Percentiles rank a stretch among this genome's conserved stretches.
phyloP scores from a whole-genome alignment of 2,329 filamentous ascomycete species.

The Penicillium digitatum region DNA sequence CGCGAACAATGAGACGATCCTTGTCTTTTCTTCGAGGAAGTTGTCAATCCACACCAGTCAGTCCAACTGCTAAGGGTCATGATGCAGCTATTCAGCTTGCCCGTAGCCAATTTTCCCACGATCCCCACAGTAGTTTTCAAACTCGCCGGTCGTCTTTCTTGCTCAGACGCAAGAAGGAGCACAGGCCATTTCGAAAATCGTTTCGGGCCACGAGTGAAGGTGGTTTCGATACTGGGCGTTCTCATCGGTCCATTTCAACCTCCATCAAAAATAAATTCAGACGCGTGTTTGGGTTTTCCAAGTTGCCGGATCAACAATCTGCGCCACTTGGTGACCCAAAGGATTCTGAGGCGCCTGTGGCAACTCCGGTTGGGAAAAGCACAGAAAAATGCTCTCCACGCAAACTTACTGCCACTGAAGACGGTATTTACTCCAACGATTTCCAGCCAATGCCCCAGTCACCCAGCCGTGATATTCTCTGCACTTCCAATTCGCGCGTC shows the following conservation, averaged over 20 bases:
- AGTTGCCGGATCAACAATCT: slow-evolving; percentile 9
- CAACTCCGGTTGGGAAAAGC: background rate
- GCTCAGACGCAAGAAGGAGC: slow-evolving; percentile 25
- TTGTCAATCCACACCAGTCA: slow-evolving; percentile 14
- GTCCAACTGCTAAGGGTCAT: slow-evolving; percentile 30
- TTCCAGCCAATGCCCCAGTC: slow-evolving; percentile 23
- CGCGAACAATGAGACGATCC: slow-evolving; percentile 38
- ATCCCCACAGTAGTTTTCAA: slow-evolving; percentile 18
- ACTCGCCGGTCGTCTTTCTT: slow-evolving; percentile 25
- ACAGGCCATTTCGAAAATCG: slow-evolving; percentile 38
- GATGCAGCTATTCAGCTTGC: slow-evolving; percentile 43
- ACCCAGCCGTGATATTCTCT: slow-evolving; percentile 34
- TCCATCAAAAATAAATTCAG: slow-evolving; percentile 43
- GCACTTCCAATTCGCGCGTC: slow-evolving; percentile 42
- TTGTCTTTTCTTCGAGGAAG: slow-evolving; percentile 41
- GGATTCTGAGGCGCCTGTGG: background rate
- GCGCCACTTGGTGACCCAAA: background rate
- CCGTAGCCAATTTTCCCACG: slow-evolving; percentile 38
- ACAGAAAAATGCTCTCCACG: background rate
- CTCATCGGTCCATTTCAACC: slow-evolving; percentile 38
- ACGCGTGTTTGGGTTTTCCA: slow-evolving; percentile 39
- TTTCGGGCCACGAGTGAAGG: slow-evolving; percentile 30
- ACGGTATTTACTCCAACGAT: slow-evolving; percentile 1
- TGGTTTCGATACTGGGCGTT: background rate
- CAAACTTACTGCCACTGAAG: background rate